These are phyloP conservation scores for Thielaviopsis ethacetica DNA, from an alignment of 2,329 filamentous ascomycete genomes.

Conservation along the genomic window DNA sequence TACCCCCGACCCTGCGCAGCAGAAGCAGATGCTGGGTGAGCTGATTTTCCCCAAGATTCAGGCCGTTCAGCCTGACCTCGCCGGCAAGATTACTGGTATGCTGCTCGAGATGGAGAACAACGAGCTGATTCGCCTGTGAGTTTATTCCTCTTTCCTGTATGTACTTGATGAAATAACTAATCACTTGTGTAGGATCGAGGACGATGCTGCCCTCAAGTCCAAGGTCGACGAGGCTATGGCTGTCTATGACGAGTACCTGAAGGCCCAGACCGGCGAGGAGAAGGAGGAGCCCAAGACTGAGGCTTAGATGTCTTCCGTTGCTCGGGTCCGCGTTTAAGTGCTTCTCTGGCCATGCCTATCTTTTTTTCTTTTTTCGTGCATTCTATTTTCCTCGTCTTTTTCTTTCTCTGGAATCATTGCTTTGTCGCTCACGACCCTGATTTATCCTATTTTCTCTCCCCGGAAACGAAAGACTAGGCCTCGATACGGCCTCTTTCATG, in stretches of 20 bases:
- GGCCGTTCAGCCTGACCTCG: conserved; percentile 82
- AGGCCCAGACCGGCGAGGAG: conserved; percentile 49
- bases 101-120: conserved; percentile 97
- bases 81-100: conserved; percentile 99
- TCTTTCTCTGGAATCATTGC: neutral
- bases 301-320: conserved; percentile 19
- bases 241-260: conserved; percentile 98
- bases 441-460: neutral
- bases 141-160: conserved; percentile 18
- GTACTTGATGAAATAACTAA: conserved; percentile 14
- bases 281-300: conserved; percentile 28
- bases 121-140: conserved; percentile 91
- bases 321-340: neutral
- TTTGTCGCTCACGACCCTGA: neutral
- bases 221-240: conserved; percentile 97
- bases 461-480: conserved; percentile 5
- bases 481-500: conserved; percentile 2
- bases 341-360: neutral
- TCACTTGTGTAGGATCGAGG: conserved; percentile 54
- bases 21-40: conserved; percentile 98
- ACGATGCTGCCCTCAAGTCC: conserved; percentile 71
- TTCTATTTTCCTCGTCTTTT: neutral
- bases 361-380: neutral
- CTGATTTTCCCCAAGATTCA: conserved; percentile 98
- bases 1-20: conserved; percentile 50